phyloP scores from a whole-genome alignment of 2,329 filamentous ascomycete genomes.

The Tolypocladium inflatum region DNA sequence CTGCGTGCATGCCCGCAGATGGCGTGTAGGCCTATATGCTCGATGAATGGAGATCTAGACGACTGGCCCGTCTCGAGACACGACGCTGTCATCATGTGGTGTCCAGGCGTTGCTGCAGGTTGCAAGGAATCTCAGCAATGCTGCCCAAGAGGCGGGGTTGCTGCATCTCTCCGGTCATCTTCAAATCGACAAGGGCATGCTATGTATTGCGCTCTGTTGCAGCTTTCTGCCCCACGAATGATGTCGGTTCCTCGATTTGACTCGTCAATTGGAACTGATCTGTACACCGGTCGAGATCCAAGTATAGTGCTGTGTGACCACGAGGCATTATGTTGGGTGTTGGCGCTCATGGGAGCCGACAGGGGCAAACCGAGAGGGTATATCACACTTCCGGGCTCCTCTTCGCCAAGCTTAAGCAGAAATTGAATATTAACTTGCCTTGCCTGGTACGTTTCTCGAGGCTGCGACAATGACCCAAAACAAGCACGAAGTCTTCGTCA shows the following conservation, averaged over 20 bases:
- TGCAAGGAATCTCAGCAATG: neutral
- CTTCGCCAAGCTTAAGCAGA: neutral
- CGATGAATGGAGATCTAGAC: too few relatives aligned
- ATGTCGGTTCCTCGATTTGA: neutral
- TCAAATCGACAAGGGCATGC: neutral
- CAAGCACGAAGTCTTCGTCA: conserved; percentile 19
- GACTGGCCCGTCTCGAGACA: neutral
- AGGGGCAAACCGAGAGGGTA: neutral
- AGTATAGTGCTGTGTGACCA: neutral
- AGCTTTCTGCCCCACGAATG: neutral
- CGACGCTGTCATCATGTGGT: neutral
- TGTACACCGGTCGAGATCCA: neutral
- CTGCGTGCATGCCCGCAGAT: neutral
- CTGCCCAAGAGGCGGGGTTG: neutral
- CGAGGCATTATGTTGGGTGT: neutral
- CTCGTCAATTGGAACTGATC: neutral
- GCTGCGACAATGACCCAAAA: conserved; percentile 2
- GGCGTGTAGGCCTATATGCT: neutral
- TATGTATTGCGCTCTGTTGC: neutral
- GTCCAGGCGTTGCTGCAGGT: neutral
- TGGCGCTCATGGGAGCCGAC: neutral
- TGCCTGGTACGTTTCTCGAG: neutral
- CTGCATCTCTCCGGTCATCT: neutral
- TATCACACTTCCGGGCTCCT: neutral
- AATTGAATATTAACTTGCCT: neutral